Percentiles rank a stretch among this genome's conserved stretches.
Evolutionary conservation across 2,329 filamentous ascomycete species (phyloP).

Genomic region (Ophiostoma sp.): DNA sequence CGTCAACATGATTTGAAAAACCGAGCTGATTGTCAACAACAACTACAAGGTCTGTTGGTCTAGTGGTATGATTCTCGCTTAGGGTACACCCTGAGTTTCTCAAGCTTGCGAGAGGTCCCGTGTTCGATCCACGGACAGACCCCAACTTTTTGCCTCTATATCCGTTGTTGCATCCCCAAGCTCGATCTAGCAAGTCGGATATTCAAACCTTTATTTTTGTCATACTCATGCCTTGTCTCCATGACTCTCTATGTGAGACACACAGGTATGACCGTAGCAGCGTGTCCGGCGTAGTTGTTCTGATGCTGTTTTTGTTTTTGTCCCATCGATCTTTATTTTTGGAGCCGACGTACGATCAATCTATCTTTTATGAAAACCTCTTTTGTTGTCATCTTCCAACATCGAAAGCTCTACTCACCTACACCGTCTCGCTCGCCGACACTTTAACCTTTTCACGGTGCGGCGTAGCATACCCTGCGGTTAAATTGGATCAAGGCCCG

Average conservation of each 20-base stretch:
- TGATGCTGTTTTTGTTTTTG: not conserved
- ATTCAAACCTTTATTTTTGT: not conserved
- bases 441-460: not conserved
- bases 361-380: not conserved
- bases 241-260: slow-evolving; percentile 5
- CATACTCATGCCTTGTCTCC: not conserved
- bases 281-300: not conserved
- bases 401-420: not conserved
- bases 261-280: not conserved
- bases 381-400: not conserved
- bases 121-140: slow-evolving; percentile 17
- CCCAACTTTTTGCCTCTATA: slow-evolving; percentile 1
- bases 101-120: slow-evolving; percentile 16
- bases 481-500: not conserved
- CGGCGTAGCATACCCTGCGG: not conserved
- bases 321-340: not conserved
- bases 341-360: not conserved
- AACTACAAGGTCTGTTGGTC: slow-evolving; percentile 35
- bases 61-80: slow-evolving; percentile 64
- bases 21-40: not conserved
- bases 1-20: not conserved
- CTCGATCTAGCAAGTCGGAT: not conserved
- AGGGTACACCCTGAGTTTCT: slow-evolving; percentile 38
- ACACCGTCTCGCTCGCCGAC: not conserved
- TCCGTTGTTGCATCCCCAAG: not conserved